Evolutionary conservation across 1,139 yeast species (phyloP).

Genomic region (Yamadazyma membranifaciens): DNA sequence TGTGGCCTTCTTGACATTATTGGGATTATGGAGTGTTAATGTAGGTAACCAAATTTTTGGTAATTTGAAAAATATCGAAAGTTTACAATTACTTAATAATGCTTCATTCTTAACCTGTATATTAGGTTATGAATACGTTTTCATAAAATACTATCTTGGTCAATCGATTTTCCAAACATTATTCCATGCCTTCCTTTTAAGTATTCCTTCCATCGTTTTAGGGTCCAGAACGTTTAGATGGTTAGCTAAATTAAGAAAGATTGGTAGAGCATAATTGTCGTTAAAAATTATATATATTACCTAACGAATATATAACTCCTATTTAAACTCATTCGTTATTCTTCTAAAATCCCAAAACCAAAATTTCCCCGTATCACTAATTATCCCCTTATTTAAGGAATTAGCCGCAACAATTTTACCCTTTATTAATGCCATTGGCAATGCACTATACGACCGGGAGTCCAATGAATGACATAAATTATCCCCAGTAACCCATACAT

Average conservation of each 20-base stretch:
- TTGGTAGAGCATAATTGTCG: conserved; percentile 22
- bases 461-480: conserved; percentile 87
- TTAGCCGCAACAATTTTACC: conserved; percentile 83
- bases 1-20: conserved; percentile 39
- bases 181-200: conserved; percentile 47
- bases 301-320: neutral
- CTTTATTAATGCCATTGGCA: conserved; percentile 83
- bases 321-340: conserved; percentile 43
- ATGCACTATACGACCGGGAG: conserved; percentile 80
- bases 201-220: conserved; percentile 57
- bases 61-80: conserved; percentile 26
- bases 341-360: conserved; percentile 54
- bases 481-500: conserved; percentile 97
- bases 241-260: conserved; percentile 33
- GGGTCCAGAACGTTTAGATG: conserved; percentile 62
- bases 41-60: conserved; percentile 41
- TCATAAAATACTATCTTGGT: conserved; percentile 68
- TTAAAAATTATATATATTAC: conserved; percentile 1
- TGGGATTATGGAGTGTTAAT: conserved; percentile 47
- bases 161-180: conserved; percentile 71
- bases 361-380: conserved; percentile 26
- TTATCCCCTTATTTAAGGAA: conserved; percentile 35
- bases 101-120: conserved; percentile 53
- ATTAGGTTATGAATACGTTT: conserved; percentile 59
- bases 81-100: conserved; percentile 32